A percentile compares a stretch with the other conserved stretches of the same genome.
Conservation (phyloP, 148 eudicot genomes). For the Simmondsia chinensis region DNA sequence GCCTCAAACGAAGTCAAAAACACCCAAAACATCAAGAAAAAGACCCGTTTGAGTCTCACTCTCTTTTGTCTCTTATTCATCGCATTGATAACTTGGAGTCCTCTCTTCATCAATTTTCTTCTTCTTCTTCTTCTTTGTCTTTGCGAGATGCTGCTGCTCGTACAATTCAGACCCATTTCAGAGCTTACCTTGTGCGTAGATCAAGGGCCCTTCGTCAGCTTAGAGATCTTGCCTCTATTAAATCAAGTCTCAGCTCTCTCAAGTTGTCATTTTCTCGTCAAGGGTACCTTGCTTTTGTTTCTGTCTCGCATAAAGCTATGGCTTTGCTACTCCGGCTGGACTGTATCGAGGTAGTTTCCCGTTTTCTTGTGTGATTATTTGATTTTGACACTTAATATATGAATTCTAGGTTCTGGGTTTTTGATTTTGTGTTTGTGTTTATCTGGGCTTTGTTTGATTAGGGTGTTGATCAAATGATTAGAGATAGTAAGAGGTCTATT, state of each 20-base stretch:
- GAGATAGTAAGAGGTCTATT: slow-evolving; percentile 61
- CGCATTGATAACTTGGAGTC: slow-evolving; percentile 72
- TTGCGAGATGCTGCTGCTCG: slow-evolving; percentile 72
- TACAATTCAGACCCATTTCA: slow-evolving; percentile 71
- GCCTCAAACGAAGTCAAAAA: slow-evolving; percentile 1
- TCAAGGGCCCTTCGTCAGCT: slow-evolving; percentile 60
- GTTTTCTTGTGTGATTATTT: not conserved
- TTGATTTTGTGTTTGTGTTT: not conserved
- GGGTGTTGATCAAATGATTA: slow-evolving; percentile 79
- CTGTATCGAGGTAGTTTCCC: slow-evolving; percentile 44
- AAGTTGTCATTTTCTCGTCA: slow-evolving; percentile 28
- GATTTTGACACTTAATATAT: not conserved
- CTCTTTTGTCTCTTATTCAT: slow-evolving; percentile 42
- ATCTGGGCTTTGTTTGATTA: slow-evolving; percentile 21
- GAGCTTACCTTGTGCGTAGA: slow-evolving; percentile 66
- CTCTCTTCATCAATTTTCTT: slow-evolving; percentile 36
- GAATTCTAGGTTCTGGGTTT: not conserved
- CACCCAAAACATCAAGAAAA: slow-evolving; percentile 5
- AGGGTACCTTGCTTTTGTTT: slow-evolving; percentile 28
- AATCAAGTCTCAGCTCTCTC: slow-evolving; percentile 40
- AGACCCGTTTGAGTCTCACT: slow-evolving; percentile 4
- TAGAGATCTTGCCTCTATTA: slow-evolving; percentile 55
- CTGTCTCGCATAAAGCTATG: slow-evolving; percentile 36
- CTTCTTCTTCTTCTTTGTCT: slow-evolving; percentile 14
- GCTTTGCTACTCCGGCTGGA: slow-evolving; percentile 51